Evolutionary conservation across 2,329 filamentous ascomycete genomes (phyloP), one percentile per base, ranked within the genome.

Genomic region (Hortaea sp.): DNA sequence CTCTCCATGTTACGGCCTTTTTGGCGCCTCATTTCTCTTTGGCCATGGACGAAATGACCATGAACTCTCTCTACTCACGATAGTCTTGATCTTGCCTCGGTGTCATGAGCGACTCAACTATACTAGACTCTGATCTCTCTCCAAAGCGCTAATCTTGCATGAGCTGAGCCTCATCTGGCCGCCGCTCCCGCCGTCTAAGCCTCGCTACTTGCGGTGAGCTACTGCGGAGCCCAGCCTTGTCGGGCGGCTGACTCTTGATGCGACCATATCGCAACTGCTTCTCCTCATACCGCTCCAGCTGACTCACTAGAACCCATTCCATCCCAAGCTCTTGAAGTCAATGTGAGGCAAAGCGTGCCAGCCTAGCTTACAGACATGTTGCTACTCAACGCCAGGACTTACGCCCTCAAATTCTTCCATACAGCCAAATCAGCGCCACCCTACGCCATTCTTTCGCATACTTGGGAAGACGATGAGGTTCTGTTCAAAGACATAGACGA

Each of bases 391-490:
- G 32, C 32, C 9, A 12, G 32, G n/a, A 35, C 32, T 3, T 35
- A 12, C 32, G n/a, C 9, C 3, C 32, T 35, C 2, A 9, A 35
- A 9, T 35, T 10, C 32, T 35, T 35, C 4, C 9, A 10, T 12
- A 35, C 32, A 12, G 32, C 32, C n/a, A 12, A 9, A 9, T 10
- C 9, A 10, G 32, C 32, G n/a, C 32, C 32, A 12, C 32, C 32
- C 4, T 54, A 55, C 34, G 48, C 49, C 12, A 54, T 51, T 11
- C 41, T 55, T 3, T 52, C 47, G 0, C 53, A 54, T 40, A 47
- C 45, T 11, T 55, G 51, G 53, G 38, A 43, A 2, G 29, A 45
- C 6, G 43, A 53, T 1, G 53, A 55, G 35, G 52, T 52, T 13
- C 40, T 42, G 5, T 55, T 39, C 27, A 31, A 45, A 20, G 51